Percentiles rank a stretch among this genome's conserved stretches.
Evolutionary conservation across 2,329 filamentous ascomycete species (phyloP).

Genomic region (Claviceps arundinis): DNA sequence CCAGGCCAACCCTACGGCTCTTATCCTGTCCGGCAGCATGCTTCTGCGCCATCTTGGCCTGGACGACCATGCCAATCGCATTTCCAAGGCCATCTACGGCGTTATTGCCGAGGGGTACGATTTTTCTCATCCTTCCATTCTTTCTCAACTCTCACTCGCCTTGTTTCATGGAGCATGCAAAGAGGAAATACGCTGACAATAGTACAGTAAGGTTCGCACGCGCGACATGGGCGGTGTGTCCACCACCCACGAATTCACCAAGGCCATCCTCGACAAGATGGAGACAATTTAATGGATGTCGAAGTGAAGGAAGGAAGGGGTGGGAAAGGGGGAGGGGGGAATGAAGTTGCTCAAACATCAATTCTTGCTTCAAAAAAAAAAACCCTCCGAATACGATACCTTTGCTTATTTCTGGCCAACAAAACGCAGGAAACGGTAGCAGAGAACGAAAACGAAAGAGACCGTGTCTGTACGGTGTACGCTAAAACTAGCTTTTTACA

Average conservation of each 20-base stretch:
- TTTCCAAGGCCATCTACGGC: constrained; percentile 70
- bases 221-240: constrained; percentile 89
- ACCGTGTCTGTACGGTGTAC: not conserved
- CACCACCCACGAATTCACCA: constrained; percentile 89
- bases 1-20: constrained; percentile 93
- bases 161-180: not conserved
- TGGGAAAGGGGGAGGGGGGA: constrained; percentile 1
- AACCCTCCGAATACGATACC: not conserved
- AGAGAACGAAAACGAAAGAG: not conserved
- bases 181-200: constrained; percentile 24
- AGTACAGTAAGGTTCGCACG: constrained; percentile 64
- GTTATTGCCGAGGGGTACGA: constrained; percentile 77
- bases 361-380: not conserved
- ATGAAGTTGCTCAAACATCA: not conserved
- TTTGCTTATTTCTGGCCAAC: not conserved
- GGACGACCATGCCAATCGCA: constrained; percentile 95
- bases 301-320: no score
- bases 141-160: not conserved
- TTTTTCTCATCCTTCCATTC: not conserved
- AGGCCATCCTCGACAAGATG: constrained; percentile 91
- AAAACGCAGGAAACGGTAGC: not conserved
- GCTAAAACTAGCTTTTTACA: not conserved
- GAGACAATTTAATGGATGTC: constrained; percentile 48
- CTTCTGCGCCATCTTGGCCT: constrained; percentile 92
- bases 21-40: constrained; percentile 94